Evolutionary conservation across 2,329 filamentous ascomycete genomes (phyloP), one percentile per base, ranked within the genome.

Genomic region (Knoxdaviesia proteae): DNA sequence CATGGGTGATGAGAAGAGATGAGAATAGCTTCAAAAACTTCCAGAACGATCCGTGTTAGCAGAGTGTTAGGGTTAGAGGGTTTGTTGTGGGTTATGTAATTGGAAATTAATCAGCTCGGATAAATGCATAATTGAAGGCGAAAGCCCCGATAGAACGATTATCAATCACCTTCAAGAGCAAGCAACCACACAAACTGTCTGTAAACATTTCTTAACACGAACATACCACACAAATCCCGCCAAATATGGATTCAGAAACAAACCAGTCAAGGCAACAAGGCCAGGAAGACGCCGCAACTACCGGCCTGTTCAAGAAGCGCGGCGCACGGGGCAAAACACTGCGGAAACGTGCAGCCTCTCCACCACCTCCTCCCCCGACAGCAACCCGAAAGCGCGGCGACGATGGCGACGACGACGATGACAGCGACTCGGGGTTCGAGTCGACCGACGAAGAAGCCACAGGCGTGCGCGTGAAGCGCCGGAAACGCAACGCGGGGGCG

Each of bases 291-390:
- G 32, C 34, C n/a, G 9, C 34, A 7, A 35, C 43, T 4, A 32
- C 32, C 5, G 39, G 36, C 9, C n/a, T 44, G 7, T 44, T 44
- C 39, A 46, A 46, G 36, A 41, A 39, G 30, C 41, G 38, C 6
- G 42, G 42, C 10, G 35, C 41, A 5, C 40, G 41, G n/a, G 11
- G 34, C 36, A 46, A 46, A 34, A 43, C 37, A n/a, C 39, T 46
- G 7, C 42, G 44, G 29, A 46, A 46, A 33, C 38, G 44, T 30
- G 38, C 30, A 5, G 41, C 44, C 7, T 40, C 44, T 3, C 44
- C 44, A 6, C 42, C 44, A 6, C 40, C 40, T 8, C 36, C 34
- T n/a, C 36, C 38, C 20, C 20, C 20, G 20, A 3, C 20, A 20
- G 20, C 20, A 20, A 20, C 20, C 20, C 20, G 20, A 20, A 20